phyloP scores from a whole-genome alignment of 805 yeast species.

The Tetrapisispora phaffii region DNA sequence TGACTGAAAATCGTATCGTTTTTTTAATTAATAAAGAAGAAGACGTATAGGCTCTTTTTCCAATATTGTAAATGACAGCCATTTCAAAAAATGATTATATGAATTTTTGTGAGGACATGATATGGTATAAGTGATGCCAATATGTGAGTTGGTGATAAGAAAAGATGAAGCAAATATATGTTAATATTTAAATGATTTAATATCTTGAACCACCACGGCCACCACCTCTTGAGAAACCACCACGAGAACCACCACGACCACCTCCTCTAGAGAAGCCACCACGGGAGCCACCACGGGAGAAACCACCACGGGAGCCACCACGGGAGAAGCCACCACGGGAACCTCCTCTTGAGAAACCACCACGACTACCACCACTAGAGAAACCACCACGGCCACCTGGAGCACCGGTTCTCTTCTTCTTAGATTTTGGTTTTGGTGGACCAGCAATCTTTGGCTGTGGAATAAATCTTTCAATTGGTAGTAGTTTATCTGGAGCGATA shows the following conservation, averaged over 20 bases:
- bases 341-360: conserved; percentile 38
- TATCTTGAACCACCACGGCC: conserved; percentile 18
- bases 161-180: background rate
- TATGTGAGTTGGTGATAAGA: too few relatives aligned
- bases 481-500: conserved; percentile 89
- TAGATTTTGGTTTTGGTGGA: conserved; percentile 69
- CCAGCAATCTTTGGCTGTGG: conserved; percentile 90
- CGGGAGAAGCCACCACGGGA: conserved; percentile 34
- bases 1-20: background rate
- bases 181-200: background rate
- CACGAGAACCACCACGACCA: conserved; percentile 30
- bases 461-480: conserved; percentile 92
- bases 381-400: conserved; percentile 37
- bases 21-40: too few relatives aligned
- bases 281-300: conserved; percentile 35
- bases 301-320: conserved; percentile 32
- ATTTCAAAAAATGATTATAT: too few relatives aligned
- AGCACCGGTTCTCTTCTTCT: conserved; percentile 48
- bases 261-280: conserved; percentile 40
- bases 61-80: too few relatives aligned
- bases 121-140: too few relatives aligned
- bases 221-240: conserved; percentile 31
- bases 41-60: too few relatives aligned
- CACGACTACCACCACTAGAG: conserved; percentile 32
- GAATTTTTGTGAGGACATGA: too few relatives aligned